These are phyloP conservation scores for Inga laurina DNA, from an alignment of 306 rosid genomes.

Conservation along the genomic window DNA sequence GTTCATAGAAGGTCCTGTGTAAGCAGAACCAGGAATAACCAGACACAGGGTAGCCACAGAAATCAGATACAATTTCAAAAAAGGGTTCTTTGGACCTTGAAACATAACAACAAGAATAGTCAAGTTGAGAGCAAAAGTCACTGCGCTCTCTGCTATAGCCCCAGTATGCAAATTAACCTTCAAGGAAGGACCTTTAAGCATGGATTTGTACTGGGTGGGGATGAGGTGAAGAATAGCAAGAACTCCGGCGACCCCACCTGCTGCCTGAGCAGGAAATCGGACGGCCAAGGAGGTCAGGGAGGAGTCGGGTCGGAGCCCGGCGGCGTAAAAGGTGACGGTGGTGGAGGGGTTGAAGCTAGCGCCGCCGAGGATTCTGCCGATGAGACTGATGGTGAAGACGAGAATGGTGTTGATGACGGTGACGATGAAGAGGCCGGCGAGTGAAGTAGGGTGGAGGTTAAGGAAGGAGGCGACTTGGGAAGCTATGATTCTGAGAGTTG, in stretches of 20 bases:
- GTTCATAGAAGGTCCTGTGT: slow-evolving; percentile 74
- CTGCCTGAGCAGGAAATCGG: slow-evolving; percentile 54
- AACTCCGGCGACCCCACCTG: slow-evolving; percentile 51
- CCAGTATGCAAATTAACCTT: slow-evolving; percentile 61
- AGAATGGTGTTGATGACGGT: slow-evolving; percentile 34
- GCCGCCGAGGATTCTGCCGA: slow-evolving; percentile 44
- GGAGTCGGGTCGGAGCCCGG: slow-evolving; percentile 33
- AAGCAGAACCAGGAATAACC: slow-evolving; percentile 46
- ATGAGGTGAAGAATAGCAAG: slow-evolving; percentile 38
- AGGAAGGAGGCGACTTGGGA: slow-evolving; percentile 39
- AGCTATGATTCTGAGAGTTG: slow-evolving; percentile 41
- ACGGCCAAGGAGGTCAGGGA: slow-evolving; percentile 44
- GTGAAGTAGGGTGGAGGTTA: slow-evolving; percentile 32
- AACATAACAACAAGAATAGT: slow-evolving; percentile 42
- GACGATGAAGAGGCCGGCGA: slow-evolving; percentile 43
- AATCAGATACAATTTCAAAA: slow-evolving; percentile 54
- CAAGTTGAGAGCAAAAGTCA: slow-evolving; percentile 48
- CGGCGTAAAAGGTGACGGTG: slow-evolving; percentile 40
- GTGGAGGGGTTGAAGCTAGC: slow-evolving; percentile 61
- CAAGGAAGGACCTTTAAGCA: slow-evolving; percentile 61
- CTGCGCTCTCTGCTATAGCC: slow-evolving; percentile 52
- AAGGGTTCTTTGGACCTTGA: slow-evolving; percentile 50
- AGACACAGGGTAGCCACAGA: slow-evolving; percentile 46
- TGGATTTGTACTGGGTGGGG: slow-evolving; percentile 38
- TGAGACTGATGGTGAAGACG: slow-evolving; percentile 30